Conservation (phyloP, 257 asterid species). For the Jacaranda mimosifolia region DNA sequence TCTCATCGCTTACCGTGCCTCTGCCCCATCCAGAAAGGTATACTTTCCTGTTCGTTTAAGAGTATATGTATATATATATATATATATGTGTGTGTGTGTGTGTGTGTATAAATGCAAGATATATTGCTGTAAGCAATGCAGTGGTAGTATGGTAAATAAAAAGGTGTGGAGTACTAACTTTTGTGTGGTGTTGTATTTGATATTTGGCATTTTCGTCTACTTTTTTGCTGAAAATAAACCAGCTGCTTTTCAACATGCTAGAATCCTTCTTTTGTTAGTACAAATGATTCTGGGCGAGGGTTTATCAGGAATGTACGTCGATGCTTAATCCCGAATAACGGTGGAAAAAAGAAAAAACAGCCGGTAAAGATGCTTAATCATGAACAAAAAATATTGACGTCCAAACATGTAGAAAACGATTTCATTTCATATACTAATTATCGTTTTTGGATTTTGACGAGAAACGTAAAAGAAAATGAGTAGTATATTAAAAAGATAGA, state of each 20-base stretch:
- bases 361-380: no score
- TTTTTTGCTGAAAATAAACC: not conserved
- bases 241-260: no score
- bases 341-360: no score
- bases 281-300: not conserved
- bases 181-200: not conserved
- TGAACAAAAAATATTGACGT: no score
- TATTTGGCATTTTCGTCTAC: not conserved
- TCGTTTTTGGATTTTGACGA: no score
- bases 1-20: slow-evolving; percentile 41
- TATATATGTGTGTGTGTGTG: no score
- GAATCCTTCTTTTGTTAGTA: not conserved
- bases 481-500: no score
- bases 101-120: not conserved
- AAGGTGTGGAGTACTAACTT: not conserved
- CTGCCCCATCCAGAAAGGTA: slow-evolving; percentile 51
- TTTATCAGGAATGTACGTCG: not conserved
- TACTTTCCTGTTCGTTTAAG: not conserved
- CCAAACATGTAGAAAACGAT: no score
- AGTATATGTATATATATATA: not conserved
- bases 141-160: not conserved
- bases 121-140: not conserved
- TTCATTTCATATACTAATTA: no score
- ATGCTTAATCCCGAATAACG: no score
- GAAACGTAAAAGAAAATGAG: no score